phyloP scores from a whole-genome alignment of 257 asterid genomes.

The Henckelia pumila region DNA sequence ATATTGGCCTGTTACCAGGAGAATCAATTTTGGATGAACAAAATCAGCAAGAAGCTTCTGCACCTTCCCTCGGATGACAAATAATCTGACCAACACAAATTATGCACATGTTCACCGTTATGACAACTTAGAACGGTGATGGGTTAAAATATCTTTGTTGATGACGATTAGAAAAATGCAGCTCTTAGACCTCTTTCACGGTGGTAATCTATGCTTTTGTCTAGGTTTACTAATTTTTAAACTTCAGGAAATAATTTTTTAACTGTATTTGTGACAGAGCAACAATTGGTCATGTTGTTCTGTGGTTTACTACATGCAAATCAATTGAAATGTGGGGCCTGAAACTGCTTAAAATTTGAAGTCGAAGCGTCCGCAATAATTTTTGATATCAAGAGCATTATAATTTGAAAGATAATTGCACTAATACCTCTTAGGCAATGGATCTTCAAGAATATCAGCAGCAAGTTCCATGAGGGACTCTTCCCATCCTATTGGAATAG shows the following conservation, averaged over 20 bases:
- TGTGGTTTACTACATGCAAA: background rate
- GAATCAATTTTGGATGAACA: slow-evolving; percentile 73
- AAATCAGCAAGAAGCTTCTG: slow-evolving; percentile 62
- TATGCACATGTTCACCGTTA: too few species aligned
- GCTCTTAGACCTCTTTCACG: background rate
- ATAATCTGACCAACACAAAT: slow-evolving; percentile 41
- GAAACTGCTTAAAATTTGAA: too few species aligned
- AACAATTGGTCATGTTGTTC: background rate
- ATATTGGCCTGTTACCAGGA: slow-evolving; percentile 52
- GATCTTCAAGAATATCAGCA: slow-evolving; percentile 63
- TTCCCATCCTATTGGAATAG: slow-evolving; percentile 82
- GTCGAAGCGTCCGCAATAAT: too few species aligned
- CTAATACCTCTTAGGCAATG: slow-evolving; percentile 57
- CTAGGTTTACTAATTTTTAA: background rate
- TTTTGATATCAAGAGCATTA: too few species aligned
- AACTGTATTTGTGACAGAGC: background rate
- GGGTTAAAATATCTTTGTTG: background rate
- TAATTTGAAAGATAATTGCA: slow-evolving; percentile 2
- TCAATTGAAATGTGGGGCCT: background rate
- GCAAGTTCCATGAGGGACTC: slow-evolving; percentile 65
- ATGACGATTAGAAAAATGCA: background rate
- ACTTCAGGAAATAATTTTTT: too few species aligned
- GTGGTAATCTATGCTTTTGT: background rate
- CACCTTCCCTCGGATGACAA: slow-evolving; percentile 56
- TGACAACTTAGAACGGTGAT: background rate